Evolutionary conservation across 2,329 filamentous ascomycete genomes (phyloP).

Genomic region (Pestalotiopsis sp.): DNA sequence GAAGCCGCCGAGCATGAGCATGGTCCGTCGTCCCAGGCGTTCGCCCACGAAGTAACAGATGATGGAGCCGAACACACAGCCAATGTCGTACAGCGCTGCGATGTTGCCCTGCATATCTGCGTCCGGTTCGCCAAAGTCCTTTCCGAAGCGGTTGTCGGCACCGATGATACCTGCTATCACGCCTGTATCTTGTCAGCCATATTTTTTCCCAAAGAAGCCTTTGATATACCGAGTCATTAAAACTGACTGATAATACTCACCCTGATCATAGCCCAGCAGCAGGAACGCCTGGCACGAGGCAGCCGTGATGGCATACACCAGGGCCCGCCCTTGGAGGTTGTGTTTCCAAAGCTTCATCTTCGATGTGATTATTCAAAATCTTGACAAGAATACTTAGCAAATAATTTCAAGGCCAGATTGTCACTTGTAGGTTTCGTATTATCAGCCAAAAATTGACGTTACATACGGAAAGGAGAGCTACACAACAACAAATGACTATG

Average conservation of each 20-base stretch:
- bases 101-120: slow-evolving; percentile 38
- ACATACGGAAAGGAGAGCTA: not conserved
- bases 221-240: not conserved
- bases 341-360: slow-evolving; percentile 18
- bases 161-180: slow-evolving; percentile 35
- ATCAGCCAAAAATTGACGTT: not conserved
- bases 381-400: not conserved
- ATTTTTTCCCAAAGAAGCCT: not conserved
- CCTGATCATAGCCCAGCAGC: slow-evolving; percentile 34
- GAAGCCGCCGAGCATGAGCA: slow-evolving; percentile 40
- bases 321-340: slow-evolving; percentile 16
- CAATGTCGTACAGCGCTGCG: slow-evolving; percentile 35
- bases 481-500: not conserved
- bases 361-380: not conserved
- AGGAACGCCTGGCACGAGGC: slow-evolving; percentile 41
- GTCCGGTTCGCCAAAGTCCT: slow-evolving; percentile 37
- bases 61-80: slow-evolving; percentile 32
- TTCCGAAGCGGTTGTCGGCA: slow-evolving; percentile 40
- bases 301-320: slow-evolving; percentile 27
- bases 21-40: slow-evolving; percentile 40
- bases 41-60: slow-evolving; percentile 38
- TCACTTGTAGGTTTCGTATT: not conserved
- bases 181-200: slow-evolving; percentile 16
- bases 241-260: slow-evolving; percentile 13
- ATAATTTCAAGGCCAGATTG: not conserved